Evolutionary conservation across 306 rosid genomes (phyloP).

Genomic region (Rosa persica): DNA sequence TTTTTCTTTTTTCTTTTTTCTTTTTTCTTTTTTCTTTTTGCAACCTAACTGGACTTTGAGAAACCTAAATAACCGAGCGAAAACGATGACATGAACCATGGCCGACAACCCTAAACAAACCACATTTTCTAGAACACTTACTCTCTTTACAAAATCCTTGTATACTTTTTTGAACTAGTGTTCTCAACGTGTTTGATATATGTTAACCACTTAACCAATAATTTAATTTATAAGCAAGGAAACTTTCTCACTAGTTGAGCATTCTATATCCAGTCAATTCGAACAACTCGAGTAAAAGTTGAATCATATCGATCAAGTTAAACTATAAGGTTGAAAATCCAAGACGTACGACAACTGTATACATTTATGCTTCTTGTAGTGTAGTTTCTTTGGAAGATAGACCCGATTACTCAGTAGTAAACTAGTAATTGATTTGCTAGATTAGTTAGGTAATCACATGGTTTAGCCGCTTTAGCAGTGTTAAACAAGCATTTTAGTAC

Average conservation of each 20-base stretch:
- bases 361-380: neutral
- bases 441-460: constrained; percentile 12
- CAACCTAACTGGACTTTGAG: no score
- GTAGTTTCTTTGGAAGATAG: neutral
- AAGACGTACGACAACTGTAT: neutral
- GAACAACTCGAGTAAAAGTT: neutral
- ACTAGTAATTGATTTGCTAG: neutral
- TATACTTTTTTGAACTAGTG: neutral
- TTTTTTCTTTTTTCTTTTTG: no score
- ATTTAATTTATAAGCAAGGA: neutral
- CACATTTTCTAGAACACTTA: neutral
- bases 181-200: neutral
- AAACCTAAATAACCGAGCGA: no score
- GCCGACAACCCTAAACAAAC: neutral
- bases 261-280: neutral
- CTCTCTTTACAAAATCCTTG: no score
- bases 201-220: neutral
- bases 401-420: neutral
- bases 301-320: neutral
- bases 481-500: neutral
- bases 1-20: no score
- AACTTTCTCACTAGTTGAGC: neutral
- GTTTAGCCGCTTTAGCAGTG: neutral
- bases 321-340: neutral
- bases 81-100: neutral